Percentiles rank a stretch among this genome's conserved stretches.
phyloP scores from a whole-genome alignment of 2,329 filamentous ascomycete species.

The Pseudohalonectria lignicola region DNA sequence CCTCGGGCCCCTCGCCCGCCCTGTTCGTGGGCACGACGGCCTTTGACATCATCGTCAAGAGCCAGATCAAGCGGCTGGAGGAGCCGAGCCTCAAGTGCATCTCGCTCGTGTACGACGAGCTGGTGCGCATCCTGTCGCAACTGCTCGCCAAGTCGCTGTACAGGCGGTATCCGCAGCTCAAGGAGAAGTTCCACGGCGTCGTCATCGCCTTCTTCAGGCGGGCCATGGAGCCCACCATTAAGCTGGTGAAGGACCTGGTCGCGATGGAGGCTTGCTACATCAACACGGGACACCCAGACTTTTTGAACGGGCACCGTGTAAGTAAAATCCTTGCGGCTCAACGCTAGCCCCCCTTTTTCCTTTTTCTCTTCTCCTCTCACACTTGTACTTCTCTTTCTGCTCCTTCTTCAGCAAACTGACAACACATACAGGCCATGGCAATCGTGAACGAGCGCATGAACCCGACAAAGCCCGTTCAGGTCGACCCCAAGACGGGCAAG shows the following conservation, averaged over 20 bases:
- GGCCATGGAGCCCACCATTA: conserved; percentile 96
- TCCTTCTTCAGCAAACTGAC: background rate
- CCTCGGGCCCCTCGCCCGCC: conserved; percentile 92
- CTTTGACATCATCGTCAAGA: conserved; percentile 98
- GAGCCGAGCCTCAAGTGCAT: conserved; percentile 97
- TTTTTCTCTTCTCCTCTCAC: background rate
- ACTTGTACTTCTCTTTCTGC: background rate
- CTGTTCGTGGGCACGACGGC: conserved; percentile 95
- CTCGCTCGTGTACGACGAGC: conserved; percentile 90
- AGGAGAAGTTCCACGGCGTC: conserved; percentile 92
- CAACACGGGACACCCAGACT: conserved; percentile 97
- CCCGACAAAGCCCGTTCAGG: conserved; percentile 74
- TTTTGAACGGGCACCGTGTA: conserved; percentile 86
- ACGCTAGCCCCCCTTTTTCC: too few species aligned
- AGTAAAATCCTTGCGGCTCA: conserved; percentile 14
- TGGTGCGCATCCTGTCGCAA: conserved; percentile 89
- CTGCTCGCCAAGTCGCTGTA: conserved; percentile 82
- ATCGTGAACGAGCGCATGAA: conserved; percentile 91
- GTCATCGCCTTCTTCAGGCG: conserved; percentile 97
- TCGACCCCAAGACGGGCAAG: conserved; percentile 98
- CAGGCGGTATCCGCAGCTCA: conserved; percentile 83
- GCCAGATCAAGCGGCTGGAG: conserved; percentile 93
- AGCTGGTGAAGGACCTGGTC: conserved; percentile 86
- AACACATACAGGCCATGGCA: conserved; percentile 63
- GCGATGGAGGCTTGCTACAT: conserved; percentile 95